Evolutionary conservation across 2,329 filamentous ascomycete species (phyloP).

Genomic region (Microdochium nivale): DNA sequence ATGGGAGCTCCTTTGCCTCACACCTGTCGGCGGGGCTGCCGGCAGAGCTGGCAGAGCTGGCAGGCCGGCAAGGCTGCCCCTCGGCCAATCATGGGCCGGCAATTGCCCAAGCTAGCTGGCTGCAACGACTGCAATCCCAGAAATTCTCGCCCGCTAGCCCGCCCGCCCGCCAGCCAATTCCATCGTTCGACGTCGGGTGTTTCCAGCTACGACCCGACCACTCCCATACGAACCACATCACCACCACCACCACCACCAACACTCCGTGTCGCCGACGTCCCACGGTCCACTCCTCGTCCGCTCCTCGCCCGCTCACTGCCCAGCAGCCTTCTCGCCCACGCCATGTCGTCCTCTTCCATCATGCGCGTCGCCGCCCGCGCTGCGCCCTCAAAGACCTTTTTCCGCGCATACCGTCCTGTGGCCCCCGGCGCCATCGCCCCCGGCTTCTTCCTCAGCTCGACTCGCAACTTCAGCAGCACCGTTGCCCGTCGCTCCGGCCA

Average conservation of each 20-base stretch:
- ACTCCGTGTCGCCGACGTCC: neutral
- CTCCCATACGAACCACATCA: neutral
- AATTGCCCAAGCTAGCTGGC: neutral
- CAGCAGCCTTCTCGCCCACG: constrained; percentile 7
- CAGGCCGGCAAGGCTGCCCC: neutral
- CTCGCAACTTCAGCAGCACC: constrained; percentile 55
- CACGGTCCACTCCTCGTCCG: neutral
- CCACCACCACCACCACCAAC: neutral
- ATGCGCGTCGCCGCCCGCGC: constrained; percentile 65
- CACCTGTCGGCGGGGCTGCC: neutral
- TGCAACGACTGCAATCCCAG: neutral
- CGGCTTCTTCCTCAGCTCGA: constrained; percentile 39
- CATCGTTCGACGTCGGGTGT: neutral
- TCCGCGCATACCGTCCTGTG: constrained; percentile 55
- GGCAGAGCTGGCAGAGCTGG: no score
- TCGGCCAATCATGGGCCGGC: neutral
- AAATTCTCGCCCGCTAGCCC: neutral
- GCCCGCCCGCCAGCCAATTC: neutral
- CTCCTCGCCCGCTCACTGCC: neutral
- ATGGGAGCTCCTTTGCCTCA: neutral
- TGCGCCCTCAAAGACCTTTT: constrained; percentile 46
- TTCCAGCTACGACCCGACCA: neutral
- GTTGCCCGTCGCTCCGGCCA: constrained; percentile 54
- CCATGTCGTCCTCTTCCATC: constrained; percentile 60
- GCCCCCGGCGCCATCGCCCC: constrained; percentile 43